These are phyloP conservation scores for Hyaloperonospora arabidopsidis DNA, from an alignment of 352 stramenopile species.

Conservation along the genomic window DNA sequence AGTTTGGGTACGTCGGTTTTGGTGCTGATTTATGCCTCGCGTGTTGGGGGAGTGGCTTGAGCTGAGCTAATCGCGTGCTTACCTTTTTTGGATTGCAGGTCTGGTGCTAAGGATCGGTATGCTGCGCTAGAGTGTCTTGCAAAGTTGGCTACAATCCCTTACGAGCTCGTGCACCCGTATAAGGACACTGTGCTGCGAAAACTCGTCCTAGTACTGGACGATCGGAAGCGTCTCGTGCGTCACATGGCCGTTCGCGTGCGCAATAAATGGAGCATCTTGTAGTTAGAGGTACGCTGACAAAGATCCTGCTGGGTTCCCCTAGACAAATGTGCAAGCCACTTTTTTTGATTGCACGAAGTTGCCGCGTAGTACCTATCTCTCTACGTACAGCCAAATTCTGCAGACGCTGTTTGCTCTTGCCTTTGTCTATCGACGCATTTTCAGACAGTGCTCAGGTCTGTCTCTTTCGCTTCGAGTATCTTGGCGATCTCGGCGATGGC, in stretches of 20 bases:
- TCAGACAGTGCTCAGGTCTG: slow-evolving; percentile 64
- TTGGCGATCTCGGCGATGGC: slow-evolving; percentile 61
- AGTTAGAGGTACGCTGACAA: slow-evolving; percentile 15
- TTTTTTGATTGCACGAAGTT: background rate
- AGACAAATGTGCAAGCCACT: slow-evolving; percentile 4
- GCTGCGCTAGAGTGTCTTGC: slow-evolving; percentile 69
- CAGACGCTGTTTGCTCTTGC: background rate
- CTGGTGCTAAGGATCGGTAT: slow-evolving; percentile 55
- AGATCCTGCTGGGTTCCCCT: slow-evolving; percentile 8
- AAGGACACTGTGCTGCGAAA: slow-evolving; percentile 76
- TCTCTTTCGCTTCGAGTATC: slow-evolving; percentile 70
- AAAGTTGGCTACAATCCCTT: slow-evolving; percentile 73
- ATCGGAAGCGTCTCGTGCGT: slow-evolving; percentile 83
- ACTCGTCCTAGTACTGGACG: slow-evolving; percentile 70
- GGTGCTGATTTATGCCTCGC: background rate
- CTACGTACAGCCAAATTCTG: background rate
- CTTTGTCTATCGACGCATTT: background rate
- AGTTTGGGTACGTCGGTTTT: slow-evolving; percentile 47
- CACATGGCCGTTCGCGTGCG: slow-evolving; percentile 82
- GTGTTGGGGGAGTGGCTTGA: background rate
- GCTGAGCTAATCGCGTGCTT: slow-evolving; percentile 5
- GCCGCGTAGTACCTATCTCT: background rate
- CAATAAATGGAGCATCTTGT: slow-evolving; percentile 88
- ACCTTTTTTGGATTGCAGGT: slow-evolving; percentile 22
- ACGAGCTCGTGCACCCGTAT: slow-evolving; percentile 84